A percentile compares a stretch with the other conserved stretches of the same genome.
Conservation (phyloP, 306 rosid species). For the Glycine latifolia region DNA sequence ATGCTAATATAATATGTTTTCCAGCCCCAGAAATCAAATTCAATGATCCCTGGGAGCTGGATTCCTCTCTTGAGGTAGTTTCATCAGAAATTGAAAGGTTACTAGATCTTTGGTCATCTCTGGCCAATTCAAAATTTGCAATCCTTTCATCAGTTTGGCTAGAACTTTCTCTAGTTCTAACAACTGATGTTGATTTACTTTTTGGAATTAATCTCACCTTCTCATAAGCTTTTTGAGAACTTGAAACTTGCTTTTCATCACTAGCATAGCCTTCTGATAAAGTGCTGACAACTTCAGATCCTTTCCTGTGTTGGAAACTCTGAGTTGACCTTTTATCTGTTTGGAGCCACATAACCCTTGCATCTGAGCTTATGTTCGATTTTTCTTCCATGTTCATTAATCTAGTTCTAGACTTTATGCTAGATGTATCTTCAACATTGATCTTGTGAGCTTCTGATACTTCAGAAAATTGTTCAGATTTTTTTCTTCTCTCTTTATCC, state of each 20-base stretch:
- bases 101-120: conserved; percentile 48
- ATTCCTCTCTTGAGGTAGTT: conserved; percentile 51
- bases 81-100: conserved; percentile 36
- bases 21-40: conserved; percentile 53
- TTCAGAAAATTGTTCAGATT: conserved; percentile 58
- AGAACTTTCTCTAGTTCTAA: conserved; percentile 57
- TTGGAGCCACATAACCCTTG: conserved; percentile 35
- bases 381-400: conserved; percentile 50
- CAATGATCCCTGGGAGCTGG: conserved; percentile 52
- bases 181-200: conserved; percentile 50
- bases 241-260: conserved; percentile 50
- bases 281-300: conserved; percentile 54
- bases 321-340: conserved; percentile 54
- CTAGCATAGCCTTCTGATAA: conserved; percentile 51
- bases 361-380: conserved; percentile 50
- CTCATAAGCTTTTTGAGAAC: conserved; percentile 54
- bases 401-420: conserved; percentile 54
- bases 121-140: conserved; percentile 46
- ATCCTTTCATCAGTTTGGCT: conserved; percentile 62
- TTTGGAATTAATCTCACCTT: conserved; percentile 52
- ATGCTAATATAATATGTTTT: conserved; percentile 48
- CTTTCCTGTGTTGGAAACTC: conserved; percentile 57
- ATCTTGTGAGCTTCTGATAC: conserved; percentile 53
- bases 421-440: conserved; percentile 49
- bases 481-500: conserved; percentile 53